Percentiles rank a stretch among this genome's conserved stretches.
Conservation (phyloP, 495 filamentous ascomycete species). For the Hyaloscypha hepaticicola region DNA sequence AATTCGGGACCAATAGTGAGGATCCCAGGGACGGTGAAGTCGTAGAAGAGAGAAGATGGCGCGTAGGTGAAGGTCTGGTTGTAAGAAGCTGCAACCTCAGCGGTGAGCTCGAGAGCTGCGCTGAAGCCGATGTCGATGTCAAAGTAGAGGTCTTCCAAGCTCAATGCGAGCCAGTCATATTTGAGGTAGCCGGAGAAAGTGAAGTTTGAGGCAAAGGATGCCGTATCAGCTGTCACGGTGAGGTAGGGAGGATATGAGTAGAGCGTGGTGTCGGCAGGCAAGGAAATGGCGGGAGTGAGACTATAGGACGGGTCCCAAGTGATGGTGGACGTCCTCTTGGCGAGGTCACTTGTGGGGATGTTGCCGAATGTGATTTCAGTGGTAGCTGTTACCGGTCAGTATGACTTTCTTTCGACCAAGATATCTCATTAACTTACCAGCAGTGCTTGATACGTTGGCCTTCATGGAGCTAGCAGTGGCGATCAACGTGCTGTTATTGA, state of each 20-base stretch:
- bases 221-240: conserved; percentile 27
- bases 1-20: conserved; percentile 33
- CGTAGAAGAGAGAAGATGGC: conserved; percentile 28
- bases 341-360: conserved; percentile 17
- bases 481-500: conserved; percentile 23
- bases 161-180: conserved; percentile 29
- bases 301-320: conserved; percentile 32
- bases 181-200: conserved; percentile 35
- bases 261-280: conserved; percentile 29
- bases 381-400: conserved; percentile 20
- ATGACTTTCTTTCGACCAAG: conserved; percentile 1
- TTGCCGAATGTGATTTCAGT: conserved; percentile 30
- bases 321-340: conserved; percentile 29
- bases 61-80: conserved; percentile 31
- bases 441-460: conserved; percentile 26
- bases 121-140: conserved; percentile 34
- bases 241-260: conserved; percentile 29
- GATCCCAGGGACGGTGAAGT: conserved; percentile 30
- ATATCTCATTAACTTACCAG: conserved; percentile 33
- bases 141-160: conserved; percentile 33
- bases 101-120: conserved; percentile 29
- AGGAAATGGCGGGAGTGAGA: conserved; percentile 29
- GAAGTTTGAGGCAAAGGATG: conserved; percentile 30
- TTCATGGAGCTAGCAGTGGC: conserved; percentile 27
- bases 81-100: conserved; percentile 27